Conservation (phyloP, 129 eudicot genomes). For the Centrapalus pauciflorus region DNA sequence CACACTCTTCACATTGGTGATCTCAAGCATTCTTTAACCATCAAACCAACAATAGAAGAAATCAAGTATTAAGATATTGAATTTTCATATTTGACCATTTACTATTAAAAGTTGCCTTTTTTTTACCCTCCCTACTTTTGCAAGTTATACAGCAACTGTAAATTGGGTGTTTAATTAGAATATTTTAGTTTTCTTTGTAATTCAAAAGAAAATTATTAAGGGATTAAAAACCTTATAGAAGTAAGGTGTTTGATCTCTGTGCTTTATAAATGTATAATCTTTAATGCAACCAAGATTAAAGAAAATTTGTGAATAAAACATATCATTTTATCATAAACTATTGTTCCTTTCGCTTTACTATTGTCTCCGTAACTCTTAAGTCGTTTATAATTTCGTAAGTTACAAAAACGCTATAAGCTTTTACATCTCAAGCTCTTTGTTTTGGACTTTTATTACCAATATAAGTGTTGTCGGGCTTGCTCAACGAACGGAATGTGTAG, state of each 20-base stretch:
- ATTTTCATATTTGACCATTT: constrained; percentile 12
- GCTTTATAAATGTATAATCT: constrained; percentile 18
- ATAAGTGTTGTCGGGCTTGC: too few relatives aligned
- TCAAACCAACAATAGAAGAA: constrained; percentile 37
- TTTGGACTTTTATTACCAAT: too few relatives aligned
- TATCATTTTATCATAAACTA: not conserved
- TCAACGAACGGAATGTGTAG: too few relatives aligned
- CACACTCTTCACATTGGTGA: constrained; percentile 89
- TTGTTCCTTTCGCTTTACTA: not conserved
- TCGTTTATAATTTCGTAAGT: too few relatives aligned
- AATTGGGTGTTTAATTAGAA: constrained; percentile 27
- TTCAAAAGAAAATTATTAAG: constrained; percentile 5
- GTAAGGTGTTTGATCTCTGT: constrained; percentile 21
- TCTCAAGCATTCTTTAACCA: constrained; percentile 62
- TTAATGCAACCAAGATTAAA: not conserved
- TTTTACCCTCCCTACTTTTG: constrained; percentile 18
- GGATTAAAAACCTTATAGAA: constrained; percentile 6
- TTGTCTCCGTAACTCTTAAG: too few relatives aligned
- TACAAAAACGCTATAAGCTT: too few relatives aligned
- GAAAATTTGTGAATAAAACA: constrained; percentile 10
- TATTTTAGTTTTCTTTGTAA: not conserved
- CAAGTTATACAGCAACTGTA: constrained; percentile 19
- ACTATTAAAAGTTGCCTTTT: constrained; percentile 17
- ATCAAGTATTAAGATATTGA: constrained; percentile 26
- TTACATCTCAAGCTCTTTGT: too few relatives aligned